phyloP scores from a whole-genome alignment of 2,329 filamentous ascomycete genomes.

The Phialemonium atrogriseum region DNA sequence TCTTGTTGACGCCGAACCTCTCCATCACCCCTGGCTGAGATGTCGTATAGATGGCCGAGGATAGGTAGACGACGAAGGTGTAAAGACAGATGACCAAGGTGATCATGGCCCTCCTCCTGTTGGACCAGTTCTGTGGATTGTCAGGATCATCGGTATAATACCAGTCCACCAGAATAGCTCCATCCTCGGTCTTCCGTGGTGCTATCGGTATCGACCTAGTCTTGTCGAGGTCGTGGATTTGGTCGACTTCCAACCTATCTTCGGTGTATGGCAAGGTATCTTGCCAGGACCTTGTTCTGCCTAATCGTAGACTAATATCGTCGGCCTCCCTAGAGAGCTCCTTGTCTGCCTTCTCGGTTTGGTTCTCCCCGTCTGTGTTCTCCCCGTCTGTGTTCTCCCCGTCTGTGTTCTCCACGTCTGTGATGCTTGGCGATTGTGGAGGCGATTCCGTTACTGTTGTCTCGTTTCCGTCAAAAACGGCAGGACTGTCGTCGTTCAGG shows the following conservation, averaged over 20 bases:
- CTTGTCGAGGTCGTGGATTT: constrained; percentile 16
- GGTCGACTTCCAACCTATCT: constrained; percentile 15
- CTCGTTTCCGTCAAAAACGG: constrained; percentile 1
- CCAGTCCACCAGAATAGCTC: constrained; percentile 24
- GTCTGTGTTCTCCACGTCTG: too few relatives aligned
- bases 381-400: constrained; percentile 17
- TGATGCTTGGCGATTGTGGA: too few relatives aligned
- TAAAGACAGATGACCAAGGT: constrained; percentile 33
- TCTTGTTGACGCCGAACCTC: constrained; percentile 38
- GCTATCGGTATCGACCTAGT: constrained; percentile 18
- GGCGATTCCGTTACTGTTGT: constrained; percentile 1
- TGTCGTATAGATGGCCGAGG: constrained; percentile 30
- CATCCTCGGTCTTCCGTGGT: constrained; percentile 19
- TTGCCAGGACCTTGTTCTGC: constrained; percentile 13
- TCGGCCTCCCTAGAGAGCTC: constrained; percentile 9
- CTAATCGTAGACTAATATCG: constrained; percentile 8
- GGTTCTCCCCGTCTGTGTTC: constrained; percentile 15
- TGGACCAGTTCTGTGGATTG: constrained; percentile 43
- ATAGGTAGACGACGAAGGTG: constrained; percentile 37
- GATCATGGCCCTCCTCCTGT: constrained; percentile 25
- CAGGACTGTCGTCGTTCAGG: constrained; percentile 62
- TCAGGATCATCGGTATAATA: constrained; percentile 39
- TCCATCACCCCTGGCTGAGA: constrained; percentile 32
- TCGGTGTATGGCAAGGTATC: constrained; percentile 17
- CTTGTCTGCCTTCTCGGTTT: constrained; percentile 9